phyloP scores from a whole-genome alignment of 2,329 filamentous ascomycete genomes.

The Aspergillus floridensis region DNA sequence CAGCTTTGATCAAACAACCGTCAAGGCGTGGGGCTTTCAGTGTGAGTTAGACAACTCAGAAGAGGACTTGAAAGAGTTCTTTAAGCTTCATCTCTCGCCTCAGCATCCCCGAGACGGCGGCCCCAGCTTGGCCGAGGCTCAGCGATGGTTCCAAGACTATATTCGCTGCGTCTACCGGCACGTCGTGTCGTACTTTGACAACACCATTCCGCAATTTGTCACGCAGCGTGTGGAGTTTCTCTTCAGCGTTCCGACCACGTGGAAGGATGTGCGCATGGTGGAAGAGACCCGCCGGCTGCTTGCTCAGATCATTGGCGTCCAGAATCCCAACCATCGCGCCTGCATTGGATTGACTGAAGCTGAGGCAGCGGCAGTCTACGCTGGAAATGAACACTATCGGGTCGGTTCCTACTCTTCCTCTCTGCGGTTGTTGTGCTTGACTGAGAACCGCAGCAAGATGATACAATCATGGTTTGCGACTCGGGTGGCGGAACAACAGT shows the following conservation, averaged over 20 bases:
- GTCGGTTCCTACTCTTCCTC: background rate
- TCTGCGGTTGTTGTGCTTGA: too few relatives aligned
- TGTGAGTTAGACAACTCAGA: too few relatives aligned
- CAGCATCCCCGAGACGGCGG: constrained; percentile 25
- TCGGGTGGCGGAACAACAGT: too few relatives aligned
- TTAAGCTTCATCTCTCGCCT: too few relatives aligned
- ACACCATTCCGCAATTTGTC: constrained; percentile 16
- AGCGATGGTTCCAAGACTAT: constrained; percentile 34
- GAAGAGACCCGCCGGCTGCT: constrained; percentile 34
- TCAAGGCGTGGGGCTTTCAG: too few relatives aligned
- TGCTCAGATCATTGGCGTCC: constrained; percentile 29
- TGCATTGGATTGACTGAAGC: constrained; percentile 53
- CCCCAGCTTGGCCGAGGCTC: constrained; percentile 24
- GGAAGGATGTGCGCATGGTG: constrained; percentile 39
- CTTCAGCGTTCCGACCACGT: constrained; percentile 45
- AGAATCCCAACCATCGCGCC: constrained; percentile 35
- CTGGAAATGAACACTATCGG: constrained; percentile 34
- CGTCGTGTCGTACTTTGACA: constrained; percentile 27
- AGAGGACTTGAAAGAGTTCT: too few relatives aligned
- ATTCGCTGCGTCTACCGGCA: constrained; percentile 34
- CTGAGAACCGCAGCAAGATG: too few relatives aligned
- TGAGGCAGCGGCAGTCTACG: constrained; percentile 54
- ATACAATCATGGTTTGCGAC: too few relatives aligned
- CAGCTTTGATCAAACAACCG: too few relatives aligned
- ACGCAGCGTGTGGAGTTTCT: constrained; percentile 35